Base-by-base conservation (phyloP, 2,329 filamentous ascomycete genomes). In the Trichoderma asperellum region DNA sequence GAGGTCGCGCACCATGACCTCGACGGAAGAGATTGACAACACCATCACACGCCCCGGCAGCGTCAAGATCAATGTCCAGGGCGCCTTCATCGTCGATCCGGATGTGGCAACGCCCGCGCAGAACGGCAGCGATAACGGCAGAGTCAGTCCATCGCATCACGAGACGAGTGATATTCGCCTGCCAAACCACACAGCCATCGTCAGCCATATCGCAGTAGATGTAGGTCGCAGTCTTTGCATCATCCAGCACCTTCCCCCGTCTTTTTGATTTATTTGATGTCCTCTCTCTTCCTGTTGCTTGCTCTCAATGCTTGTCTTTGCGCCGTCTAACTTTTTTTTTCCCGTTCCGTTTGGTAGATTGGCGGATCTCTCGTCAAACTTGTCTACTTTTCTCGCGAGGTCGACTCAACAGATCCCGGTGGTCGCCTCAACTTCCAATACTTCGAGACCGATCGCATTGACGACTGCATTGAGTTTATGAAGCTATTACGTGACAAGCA, bases 171-270 rank as follows among this genome's bases (percentile, higher is more conserved):
- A 97, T 78, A 99, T 99, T 75, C 87, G 96, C n/a, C 84, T 99
- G 70, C 96, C 96, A 34, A 96, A 98, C 80, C 96, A 99, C 81
- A 97, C 93, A 14, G 92, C 92, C 12, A 90, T 97, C 10, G 95
- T 99, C 74, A 97, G 94, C 83, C 96, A 99, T 83, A 93, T 99
- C 74, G 96, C 96, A 65, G 91, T 97, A 71, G 96, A 99, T 86
- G 94, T 96, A 86, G 81, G 91, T 85, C 70, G 47, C 55, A 21
- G 1, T 18, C 16, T 37, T 59, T 63, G 35, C 29, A 40, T 34
- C 18, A 37, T 32, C 21, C 18, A 3, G 8, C 4, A 3, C 10
- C 16, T 61, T 24, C 18, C 3, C 29, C 18, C 5, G 5, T 18
- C 8, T 27, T 14, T 21, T 34, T 21, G 7, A 7, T n/a, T 43